A percentile compares a stretch with the other conserved stretches of the same genome.
phyloP scores from a whole-genome alignment of 345 rosid species.

The Euphorbia peplus region DNA sequence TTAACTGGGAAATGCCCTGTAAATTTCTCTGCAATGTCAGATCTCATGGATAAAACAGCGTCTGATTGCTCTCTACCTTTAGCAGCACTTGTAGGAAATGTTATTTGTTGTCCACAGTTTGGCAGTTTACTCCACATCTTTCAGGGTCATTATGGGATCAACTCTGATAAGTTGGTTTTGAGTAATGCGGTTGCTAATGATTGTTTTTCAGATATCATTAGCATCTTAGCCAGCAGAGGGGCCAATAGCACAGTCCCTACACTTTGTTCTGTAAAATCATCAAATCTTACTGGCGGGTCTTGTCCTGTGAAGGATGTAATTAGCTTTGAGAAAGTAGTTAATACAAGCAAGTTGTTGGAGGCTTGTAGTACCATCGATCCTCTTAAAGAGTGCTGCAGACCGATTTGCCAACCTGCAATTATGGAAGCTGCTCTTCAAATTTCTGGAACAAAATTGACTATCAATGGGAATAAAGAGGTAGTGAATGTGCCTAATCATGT shows the following conservation, averaged over 20 bases:
- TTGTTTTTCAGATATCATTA: conserved; percentile 95
- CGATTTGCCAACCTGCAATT: conserved; percentile 81
- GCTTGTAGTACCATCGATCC: conserved; percentile 81
- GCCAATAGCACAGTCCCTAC: conserved; percentile 67
- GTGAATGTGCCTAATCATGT: conserved; percentile 47
- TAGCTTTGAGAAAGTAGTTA: conserved; percentile 65
- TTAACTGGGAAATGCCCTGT: conserved; percentile 88
- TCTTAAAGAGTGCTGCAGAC: conserved; percentile 89
- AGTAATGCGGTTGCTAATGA: conserved; percentile 64
- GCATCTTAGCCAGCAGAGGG: conserved; percentile 75
- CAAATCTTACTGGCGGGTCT: conserved; percentile 87
- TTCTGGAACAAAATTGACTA: conserved; percentile 53
- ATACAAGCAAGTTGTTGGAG: conserved; percentile 74
- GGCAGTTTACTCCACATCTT: conserved; percentile 76
- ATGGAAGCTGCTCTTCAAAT: conserved; percentile 77
- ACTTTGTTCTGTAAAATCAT: conserved; percentile 71
- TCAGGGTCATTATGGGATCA: conserved; percentile 56
- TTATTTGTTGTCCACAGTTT: conserved; percentile 93
- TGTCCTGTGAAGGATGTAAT: conserved; percentile 70
- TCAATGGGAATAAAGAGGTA: conserved; percentile 42
- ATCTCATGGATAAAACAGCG: conserved; percentile 64
- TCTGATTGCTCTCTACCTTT: conserved; percentile 77
- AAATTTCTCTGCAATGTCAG: conserved; percentile 68
- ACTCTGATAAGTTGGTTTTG: conserved; percentile 73
- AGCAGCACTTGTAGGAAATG: conserved; percentile 85